Base-by-base conservation (phyloP, 176 grass and related monocot genomes). In the Triticum turgidum region DNA sequence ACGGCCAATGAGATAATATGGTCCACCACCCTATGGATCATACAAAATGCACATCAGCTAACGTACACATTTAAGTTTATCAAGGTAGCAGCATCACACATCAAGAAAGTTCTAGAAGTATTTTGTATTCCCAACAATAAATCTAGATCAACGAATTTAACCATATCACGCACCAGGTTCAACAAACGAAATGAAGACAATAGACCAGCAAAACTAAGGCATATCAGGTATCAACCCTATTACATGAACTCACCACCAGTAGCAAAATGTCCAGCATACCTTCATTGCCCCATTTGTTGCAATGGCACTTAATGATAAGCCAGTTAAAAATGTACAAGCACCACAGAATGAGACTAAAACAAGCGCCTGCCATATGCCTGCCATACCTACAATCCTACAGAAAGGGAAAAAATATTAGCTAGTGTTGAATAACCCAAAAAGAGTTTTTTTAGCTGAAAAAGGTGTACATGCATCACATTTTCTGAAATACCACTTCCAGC, bases 211-310 rank as follows among this genome's bases (percentile, higher is more conserved):
- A 72, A 15, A 63, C 72, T 73, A n/a, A 27, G 25, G 9, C 10
- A 74, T 51, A 58, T 11, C 35, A 49, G 41, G 62, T 51, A 58
- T 12, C 69, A 61, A 17, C n/a, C 47, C 29, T 71, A 80, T 56
- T 83, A 77, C 39, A n/a, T 9, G 25, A 89, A 83, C 38, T 30
- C 81, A 49, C 34, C 64, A 65, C 49, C 17, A 44, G 42, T 42
- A 80, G 21, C 34, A 52, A 72, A 61, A 54, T 39, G 52, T 33
- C 78, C 33, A 76, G 62, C 73, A 38, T 86, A 98, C 97, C 97
- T 98, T 98, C 97, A 98, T 98, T 83, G 97, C 97, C 69, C 97
- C 97, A 85, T 98, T 98, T 0, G 94, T 98, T 85, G 97, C 97
- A 92, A 96, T 98, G 77, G 97, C 97, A 88, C 94, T 98, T 85